phyloP scores from a whole-genome alignment of 2,329 filamentous ascomycete genomes.

The Sporothrix sp. region DNA sequence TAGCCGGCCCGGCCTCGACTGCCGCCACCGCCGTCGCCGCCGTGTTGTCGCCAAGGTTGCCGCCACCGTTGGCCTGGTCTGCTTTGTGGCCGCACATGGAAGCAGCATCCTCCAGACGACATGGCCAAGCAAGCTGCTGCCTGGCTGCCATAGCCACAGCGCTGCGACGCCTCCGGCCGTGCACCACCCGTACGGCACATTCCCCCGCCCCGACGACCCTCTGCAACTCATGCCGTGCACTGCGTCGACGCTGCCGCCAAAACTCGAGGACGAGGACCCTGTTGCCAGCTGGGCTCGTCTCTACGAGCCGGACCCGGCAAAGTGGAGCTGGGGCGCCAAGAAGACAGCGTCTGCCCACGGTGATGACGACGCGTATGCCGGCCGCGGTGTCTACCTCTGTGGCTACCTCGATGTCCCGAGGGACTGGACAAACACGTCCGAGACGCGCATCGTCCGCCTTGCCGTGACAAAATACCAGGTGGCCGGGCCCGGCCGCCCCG shows the following conservation, averaged over 20 bases:
- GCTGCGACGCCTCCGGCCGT: background rate
- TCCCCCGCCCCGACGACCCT: conserved; percentile 33
- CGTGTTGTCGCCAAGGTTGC: background rate
- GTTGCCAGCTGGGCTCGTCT: conserved; percentile 30
- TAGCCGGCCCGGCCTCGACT: background rate
- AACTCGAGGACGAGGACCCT: conserved; percentile 30
- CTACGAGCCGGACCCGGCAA: conserved; percentile 34
- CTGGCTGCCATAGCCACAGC: background rate
- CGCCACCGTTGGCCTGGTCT: background rate
- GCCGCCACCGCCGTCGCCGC: background rate
- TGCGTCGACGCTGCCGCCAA: conserved; percentile 29
- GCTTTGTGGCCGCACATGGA: background rate
- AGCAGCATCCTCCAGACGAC: background rate
- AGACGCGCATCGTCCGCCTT: conserved; percentile 34
- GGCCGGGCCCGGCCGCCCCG: conserved; percentile 26
- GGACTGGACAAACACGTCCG: conserved; percentile 37
- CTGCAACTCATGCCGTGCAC: conserved; percentile 42
- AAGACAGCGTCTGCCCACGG: background rate
- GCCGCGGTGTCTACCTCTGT: conserved; percentile 37
- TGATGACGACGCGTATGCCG: conserved; percentile 26
- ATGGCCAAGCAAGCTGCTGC: background rate
- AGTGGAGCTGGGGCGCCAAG: conserved; percentile 36
- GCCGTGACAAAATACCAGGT: conserved; percentile 42
- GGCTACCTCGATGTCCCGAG: conserved; percentile 40
- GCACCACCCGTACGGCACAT: conserved; percentile 23